Percentiles rank a stretch among this genome's conserved stretches.
phyloP scores from a whole-genome alignment of 768 basidiomycete genomes.

The Hericium erinaceus region DNA sequence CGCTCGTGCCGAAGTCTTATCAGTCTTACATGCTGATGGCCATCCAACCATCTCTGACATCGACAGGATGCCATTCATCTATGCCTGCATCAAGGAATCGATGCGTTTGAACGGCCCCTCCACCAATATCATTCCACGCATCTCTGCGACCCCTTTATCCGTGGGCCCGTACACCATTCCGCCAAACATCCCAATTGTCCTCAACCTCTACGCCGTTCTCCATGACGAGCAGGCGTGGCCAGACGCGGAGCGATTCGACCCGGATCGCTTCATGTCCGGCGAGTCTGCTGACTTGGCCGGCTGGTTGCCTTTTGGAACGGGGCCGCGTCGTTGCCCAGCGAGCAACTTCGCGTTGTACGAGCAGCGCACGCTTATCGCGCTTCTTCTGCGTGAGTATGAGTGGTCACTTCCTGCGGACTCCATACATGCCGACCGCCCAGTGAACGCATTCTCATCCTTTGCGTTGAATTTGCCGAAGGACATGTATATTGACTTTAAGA shows the following conservation, averaged over 20 bases:
- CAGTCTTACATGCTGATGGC: not conserved
- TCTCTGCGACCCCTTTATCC: not conserved
- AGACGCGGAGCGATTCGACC: not conserved
- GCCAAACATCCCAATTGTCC: not conserved
- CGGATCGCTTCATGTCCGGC: not conserved
- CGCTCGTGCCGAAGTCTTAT: not conserved
- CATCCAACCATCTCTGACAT: not conserved
- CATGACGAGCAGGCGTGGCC: not conserved
- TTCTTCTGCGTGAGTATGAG: constrained; percentile 25
- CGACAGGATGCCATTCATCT: not conserved
- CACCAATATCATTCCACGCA: not conserved
- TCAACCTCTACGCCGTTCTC: not conserved
- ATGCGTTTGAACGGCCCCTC: not conserved
- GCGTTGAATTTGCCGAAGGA: constrained; percentile 26
- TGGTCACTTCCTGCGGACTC: constrained; percentile 21
- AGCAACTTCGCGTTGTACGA: constrained; percentile 20
- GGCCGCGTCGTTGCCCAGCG: not conserved
- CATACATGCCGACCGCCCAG: constrained; percentile 15
- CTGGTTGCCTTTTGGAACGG: not conserved
- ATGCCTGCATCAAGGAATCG: not conserved
- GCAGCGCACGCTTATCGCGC: constrained; percentile 25
- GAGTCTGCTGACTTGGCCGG: not conserved
- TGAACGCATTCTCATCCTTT: constrained; percentile 28
- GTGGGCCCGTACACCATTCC: not conserved
- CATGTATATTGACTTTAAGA: constrained; percentile 22